Evolutionary conservation across 805 yeast species (phyloP).

Genomic region (Sungouiella blattae): DNA sequence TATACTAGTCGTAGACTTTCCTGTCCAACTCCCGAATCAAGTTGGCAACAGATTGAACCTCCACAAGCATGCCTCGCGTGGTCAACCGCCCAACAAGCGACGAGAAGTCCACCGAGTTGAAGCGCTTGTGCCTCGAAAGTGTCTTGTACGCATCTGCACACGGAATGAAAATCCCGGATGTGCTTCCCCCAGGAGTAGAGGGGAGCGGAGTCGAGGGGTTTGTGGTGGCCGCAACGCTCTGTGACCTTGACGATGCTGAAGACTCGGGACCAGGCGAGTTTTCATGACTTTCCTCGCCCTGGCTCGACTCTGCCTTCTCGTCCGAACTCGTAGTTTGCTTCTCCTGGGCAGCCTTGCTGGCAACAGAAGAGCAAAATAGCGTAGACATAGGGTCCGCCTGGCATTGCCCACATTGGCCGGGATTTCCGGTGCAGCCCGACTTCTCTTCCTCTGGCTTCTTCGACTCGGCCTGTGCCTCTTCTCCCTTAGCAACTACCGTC

Average conservation of each 20-base stretch:
- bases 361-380: slow-evolving; percentile 82
- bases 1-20: slow-evolving; percentile 48
- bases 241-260: slow-evolving; percentile 13
- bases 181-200: slow-evolving; percentile 16
- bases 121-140: slow-evolving; percentile 75
- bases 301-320: background rate
- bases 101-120: slow-evolving; percentile 68
- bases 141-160: slow-evolving; percentile 90
- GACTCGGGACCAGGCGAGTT: background rate
- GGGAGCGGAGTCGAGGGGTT: slow-evolving; percentile 17
- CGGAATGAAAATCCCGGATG: slow-evolving; percentile 63
- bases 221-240: slow-evolving; percentile 9
- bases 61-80: slow-evolving; percentile 85
- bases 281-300: background rate
- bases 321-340: slow-evolving; percentile 1
- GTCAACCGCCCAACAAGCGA: slow-evolving; percentile 70
- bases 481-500: slow-evolving; percentile 18
- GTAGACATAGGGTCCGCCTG: slow-evolving; percentile 86
- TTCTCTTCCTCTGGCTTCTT: slow-evolving; percentile 14
- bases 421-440: slow-evolving; percentile 75
- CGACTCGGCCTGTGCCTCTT: slow-evolving; percentile 1
- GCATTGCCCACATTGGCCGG: slow-evolving; percentile 83
- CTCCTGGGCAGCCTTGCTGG: slow-evolving; percentile 43
- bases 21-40: slow-evolving; percentile 79
- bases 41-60: slow-evolving; percentile 85